Evolutionary conservation across 2,329 filamentous ascomycete genomes (phyloP).

Genomic region (Amauroascus verrucosus): DNA sequence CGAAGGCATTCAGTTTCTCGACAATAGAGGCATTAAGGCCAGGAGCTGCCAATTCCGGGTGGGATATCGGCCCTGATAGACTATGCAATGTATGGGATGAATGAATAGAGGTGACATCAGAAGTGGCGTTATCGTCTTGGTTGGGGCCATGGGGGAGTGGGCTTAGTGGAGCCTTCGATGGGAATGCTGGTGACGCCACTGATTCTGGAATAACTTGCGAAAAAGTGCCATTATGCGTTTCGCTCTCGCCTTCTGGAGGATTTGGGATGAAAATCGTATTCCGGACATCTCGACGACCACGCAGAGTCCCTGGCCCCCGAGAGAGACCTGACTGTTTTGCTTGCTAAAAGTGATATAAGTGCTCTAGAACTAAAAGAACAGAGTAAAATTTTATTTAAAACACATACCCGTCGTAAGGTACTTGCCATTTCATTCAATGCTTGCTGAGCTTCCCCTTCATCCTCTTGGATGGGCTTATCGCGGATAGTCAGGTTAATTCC

Average conservation of each 20-base stretch:
- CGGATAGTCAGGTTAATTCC: conserved; percentile 40
- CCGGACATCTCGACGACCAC: conserved; percentile 80
- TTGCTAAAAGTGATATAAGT: conserved; percentile 27
- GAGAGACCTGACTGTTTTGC: conserved; percentile 46
- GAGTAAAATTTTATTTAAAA: neutral
- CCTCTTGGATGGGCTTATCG: conserved; percentile 41
- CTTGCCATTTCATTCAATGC: conserved; percentile 42
- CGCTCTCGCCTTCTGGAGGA: conserved; percentile 29
- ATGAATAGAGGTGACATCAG: conserved; percentile 83
- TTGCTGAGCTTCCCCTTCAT: conserved; percentile 40
- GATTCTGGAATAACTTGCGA: conserved; percentile 21
- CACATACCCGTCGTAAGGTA: conserved; percentile 37
- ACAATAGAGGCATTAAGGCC: conserved; percentile 83
- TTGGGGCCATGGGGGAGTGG: conserved; percentile 43
- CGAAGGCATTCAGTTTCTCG: conserved; percentile 78
- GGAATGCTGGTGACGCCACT: conserved; percentile 20
- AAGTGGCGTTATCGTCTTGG: conserved; percentile 57
- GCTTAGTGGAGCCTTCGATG: conserved; percentile 27
- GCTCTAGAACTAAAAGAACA: neutral
- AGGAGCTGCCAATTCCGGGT: conserved; percentile 68
- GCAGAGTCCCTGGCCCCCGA: conserved; percentile 63
- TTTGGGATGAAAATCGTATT: conserved; percentile 76
- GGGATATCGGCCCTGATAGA: conserved; percentile 58
- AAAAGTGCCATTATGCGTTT: conserved; percentile 26
- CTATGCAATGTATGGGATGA: conserved; percentile 71